Evolutionary conservation across 768 basidiomycete genomes (phyloP).

Genomic region (Sporobolomyces pararoseus): DNA sequence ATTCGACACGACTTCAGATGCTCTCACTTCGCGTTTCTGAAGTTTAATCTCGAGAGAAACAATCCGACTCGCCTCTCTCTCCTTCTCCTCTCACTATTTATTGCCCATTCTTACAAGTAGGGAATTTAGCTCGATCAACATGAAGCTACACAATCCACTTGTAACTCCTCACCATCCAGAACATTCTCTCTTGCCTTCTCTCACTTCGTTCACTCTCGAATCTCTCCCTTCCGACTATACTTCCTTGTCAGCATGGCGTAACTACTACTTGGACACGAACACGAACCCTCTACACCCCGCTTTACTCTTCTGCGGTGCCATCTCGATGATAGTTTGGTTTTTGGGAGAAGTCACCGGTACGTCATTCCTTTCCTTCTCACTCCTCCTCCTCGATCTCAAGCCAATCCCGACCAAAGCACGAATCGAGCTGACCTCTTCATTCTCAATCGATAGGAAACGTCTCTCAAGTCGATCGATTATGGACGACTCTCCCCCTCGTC

Average conservation of each 20-base stretch:
- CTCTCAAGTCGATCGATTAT: constrained; percentile 79
- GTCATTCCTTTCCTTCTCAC: constrained; percentile 5
- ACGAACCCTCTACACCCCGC: constrained; percentile 40
- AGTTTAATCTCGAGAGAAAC: too few species aligned
- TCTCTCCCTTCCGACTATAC: neutral
- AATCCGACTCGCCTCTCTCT: neutral
- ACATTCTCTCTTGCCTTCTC: neutral
- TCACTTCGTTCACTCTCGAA: neutral
- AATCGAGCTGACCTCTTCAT: too few species aligned
- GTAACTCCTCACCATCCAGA: neutral
- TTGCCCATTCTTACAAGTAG: neutral
- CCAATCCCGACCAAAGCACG: too few species aligned
- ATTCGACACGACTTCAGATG: neutral
- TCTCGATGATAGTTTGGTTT: constrained; percentile 19
- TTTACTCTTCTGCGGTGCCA: neutral
- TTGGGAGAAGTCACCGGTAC: constrained; percentile 37
- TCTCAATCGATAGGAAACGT: constrained; percentile 57
- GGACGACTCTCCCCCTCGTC: constrained; percentile 69
- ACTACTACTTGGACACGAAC: constrained; percentile 10
- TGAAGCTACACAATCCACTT: constrained; percentile 1
- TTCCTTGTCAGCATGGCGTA: neutral
- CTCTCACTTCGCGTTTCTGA: neutral
- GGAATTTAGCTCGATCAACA: too few species aligned
- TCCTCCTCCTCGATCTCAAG: too few species aligned
- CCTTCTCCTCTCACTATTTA: neutral